These are phyloP conservation scores for Macrophomina phaseolina DNA, from an alignment of 2,329 filamentous ascomycete genomes.

Conservation along the genomic window DNA sequence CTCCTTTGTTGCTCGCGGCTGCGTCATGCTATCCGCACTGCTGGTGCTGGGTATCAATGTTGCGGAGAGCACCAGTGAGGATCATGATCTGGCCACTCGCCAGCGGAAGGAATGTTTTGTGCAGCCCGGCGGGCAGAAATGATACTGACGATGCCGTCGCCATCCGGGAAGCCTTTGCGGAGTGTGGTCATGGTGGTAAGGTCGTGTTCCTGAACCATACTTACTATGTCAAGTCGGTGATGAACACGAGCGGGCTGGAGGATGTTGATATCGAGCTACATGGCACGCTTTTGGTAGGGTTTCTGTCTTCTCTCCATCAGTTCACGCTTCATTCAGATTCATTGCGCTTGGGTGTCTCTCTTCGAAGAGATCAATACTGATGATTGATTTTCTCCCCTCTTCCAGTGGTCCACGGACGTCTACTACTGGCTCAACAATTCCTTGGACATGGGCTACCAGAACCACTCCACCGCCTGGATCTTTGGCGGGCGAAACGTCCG, in stretches of 20 bases:
- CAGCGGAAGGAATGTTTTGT: constrained; percentile 12
- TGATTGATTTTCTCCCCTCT: too few relatives aligned
- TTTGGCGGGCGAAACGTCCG: constrained; percentile 37
- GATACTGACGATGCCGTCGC: constrained; percentile 56
- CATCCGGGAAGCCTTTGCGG: constrained; percentile 57
- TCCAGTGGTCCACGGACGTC: constrained; percentile 48
- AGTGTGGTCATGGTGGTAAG: constrained; percentile 56
- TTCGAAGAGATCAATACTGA: too few relatives aligned
- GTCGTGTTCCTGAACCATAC: constrained; percentile 57
- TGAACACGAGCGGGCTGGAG: constrained; percentile 55
- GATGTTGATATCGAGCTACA: constrained; percentile 57
- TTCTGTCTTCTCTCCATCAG: too few relatives aligned
- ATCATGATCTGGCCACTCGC: not conserved
- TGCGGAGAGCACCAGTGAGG: not conserved
- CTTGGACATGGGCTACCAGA: constrained; percentile 60
- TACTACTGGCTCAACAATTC: constrained; percentile 60
- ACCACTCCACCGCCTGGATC: constrained; percentile 61
- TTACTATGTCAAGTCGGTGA: constrained; percentile 56
- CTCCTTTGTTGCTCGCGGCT: not conserved
- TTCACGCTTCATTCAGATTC: too few relatives aligned
- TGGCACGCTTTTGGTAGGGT: constrained; percentile 53
- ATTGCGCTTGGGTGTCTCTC: not conserved
- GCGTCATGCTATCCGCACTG: not conserved
- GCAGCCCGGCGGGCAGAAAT: constrained; percentile 11
- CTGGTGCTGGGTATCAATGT: not conserved